Evolutionary conservation across 768 basidiomycete genomes (phyloP).

Genomic region (Boletus tylopilopsis): DNA sequence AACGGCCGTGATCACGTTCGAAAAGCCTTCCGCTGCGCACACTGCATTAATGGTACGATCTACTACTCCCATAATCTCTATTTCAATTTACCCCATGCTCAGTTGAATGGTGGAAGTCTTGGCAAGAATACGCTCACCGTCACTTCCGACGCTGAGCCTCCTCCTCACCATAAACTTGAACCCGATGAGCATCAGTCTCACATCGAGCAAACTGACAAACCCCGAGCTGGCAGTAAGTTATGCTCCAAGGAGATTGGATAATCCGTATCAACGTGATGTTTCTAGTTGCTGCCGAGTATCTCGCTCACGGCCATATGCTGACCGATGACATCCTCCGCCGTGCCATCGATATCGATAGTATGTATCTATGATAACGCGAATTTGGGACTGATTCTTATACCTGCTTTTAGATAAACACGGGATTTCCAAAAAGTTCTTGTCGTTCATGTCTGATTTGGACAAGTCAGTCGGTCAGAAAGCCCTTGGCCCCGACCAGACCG

Average conservation of each 20-base stretch:
- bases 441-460: conserved; percentile 75
- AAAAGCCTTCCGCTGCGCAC: conserved; percentile 78
- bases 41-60: conserved; percentile 74
- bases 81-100: background rate
- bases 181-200: conserved; percentile 33
- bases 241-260: no score
- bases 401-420: conserved; percentile 63
- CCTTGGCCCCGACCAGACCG: conserved; percentile 77
- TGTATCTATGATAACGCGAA: conserved; percentile 4
- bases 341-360: conserved; percentile 79
- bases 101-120: conserved; percentile 75
- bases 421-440: conserved; percentile 81
- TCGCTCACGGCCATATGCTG: conserved; percentile 84
- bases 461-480: conserved; percentile 62
- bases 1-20: conserved; percentile 75
- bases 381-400: background rate
- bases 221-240: conserved; percentile 72
- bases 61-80: fast-evolving
- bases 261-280: no score
- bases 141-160: conserved; percentile 60
- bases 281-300: conserved; percentile 86
- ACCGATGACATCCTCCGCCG: conserved; percentile 74
- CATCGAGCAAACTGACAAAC: conserved; percentile 88
- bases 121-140: conserved; percentile 70
- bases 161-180: conserved; percentile 43